Evolutionary conservation across 2,329 filamentous ascomycete species (phyloP).

Genomic region (Phoma sp.): DNA sequence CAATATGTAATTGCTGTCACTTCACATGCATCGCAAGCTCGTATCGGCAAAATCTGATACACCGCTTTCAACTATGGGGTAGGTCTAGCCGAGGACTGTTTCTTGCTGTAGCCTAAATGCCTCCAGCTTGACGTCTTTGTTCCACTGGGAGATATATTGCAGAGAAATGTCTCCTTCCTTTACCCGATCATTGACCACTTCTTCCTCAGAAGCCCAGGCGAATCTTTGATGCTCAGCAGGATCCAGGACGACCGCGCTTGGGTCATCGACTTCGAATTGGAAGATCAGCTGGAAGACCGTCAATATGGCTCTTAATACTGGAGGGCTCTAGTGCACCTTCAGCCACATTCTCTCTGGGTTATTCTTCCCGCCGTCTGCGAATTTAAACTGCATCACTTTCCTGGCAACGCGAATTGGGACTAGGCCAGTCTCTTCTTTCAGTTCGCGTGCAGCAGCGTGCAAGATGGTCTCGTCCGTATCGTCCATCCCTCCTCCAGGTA

Average conservation of each 20-base stretch:
- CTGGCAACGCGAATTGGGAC: slow-evolving; percentile 51
- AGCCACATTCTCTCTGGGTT: slow-evolving; percentile 34
- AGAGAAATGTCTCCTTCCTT: slow-evolving; percentile 31
- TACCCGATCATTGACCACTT: slow-evolving; percentile 40
- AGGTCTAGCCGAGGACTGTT: not conserved
- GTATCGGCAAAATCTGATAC: slow-evolving; percentile 2
- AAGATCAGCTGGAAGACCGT: slow-evolving; percentile 29
- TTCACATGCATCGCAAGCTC: slow-evolving; percentile 9
- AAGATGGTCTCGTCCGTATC: slow-evolving; percentile 55
- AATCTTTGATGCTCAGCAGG: slow-evolving; percentile 51
- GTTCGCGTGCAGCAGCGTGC: slow-evolving; percentile 56
- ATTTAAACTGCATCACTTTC: slow-evolving; percentile 48
- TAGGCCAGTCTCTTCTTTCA: slow-evolving; percentile 60
- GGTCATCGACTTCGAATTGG: slow-evolving; percentile 41
- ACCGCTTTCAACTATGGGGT: not conserved
- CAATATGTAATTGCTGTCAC: slow-evolving; percentile 6
- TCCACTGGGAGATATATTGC: slow-evolving; percentile 38
- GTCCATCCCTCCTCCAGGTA: slow-evolving; percentile 59
- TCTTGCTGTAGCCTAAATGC: slow-evolving; percentile 38
- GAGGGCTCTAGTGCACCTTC: slow-evolving; percentile 30
- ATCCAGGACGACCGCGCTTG: slow-evolving; percentile 39
- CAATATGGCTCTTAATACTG: not conserved
- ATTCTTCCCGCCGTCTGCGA: slow-evolving; percentile 24
- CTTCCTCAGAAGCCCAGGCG: slow-evolving; percentile 50
- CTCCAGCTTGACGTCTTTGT: slow-evolving; percentile 43